Conservation (phyloP, 305 asterid species). For the Solanum hybrid region DNA sequence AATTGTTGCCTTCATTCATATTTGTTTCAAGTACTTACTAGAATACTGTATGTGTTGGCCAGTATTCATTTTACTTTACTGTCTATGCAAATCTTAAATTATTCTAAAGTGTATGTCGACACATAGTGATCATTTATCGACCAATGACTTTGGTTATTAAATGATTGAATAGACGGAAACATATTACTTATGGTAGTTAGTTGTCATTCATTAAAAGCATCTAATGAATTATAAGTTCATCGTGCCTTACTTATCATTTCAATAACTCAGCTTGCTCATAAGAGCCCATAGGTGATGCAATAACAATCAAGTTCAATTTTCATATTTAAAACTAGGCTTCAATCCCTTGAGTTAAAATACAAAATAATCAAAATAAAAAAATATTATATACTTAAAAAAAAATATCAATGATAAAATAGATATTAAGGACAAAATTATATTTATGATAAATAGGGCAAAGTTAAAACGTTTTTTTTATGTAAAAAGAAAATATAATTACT, state of each 20-base stretch:
- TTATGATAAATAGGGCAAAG: neutral
- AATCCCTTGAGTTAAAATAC: neutral
- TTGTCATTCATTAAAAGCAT: accelerated
- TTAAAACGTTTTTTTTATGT: neutral
- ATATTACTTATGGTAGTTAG: neutral
- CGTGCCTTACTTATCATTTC: neutral
- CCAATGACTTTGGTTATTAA: neutral
- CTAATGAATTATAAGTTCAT: neutral
- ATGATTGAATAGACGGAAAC: neutral
- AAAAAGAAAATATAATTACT: neutral
- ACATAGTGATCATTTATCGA: neutral
- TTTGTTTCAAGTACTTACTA: neutral
- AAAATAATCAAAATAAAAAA: neutral
- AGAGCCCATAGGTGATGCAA: neutral
- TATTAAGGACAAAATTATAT: neutral
- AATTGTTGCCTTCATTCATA: neutral
- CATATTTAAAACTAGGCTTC: neutral
- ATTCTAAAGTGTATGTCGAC: neutral
- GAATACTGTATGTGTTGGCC: neutral
- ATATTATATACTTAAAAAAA: no score
- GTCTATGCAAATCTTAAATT: neutral
- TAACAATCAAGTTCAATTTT: neutral
- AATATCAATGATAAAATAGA: neutral
- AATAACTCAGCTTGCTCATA: neutral
- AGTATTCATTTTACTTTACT: neutral